These are phyloP conservation scores for Starmerella geochares DNA, from an alignment of 805 yeast species.

Conservation along the genomic window DNA sequence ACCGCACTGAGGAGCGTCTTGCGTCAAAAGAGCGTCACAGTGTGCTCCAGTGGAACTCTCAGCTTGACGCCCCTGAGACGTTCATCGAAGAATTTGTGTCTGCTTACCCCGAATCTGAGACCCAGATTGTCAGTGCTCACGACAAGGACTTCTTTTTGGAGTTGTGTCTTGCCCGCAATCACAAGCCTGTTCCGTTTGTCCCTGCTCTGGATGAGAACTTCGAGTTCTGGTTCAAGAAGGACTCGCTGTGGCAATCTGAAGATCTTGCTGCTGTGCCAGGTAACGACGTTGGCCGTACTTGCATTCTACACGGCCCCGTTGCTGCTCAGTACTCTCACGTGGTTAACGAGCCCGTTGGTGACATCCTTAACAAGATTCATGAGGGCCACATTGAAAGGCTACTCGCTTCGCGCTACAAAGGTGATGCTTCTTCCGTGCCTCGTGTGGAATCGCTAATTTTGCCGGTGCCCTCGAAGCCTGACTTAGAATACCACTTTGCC, in stretches of 20 bases:
- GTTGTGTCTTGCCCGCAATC: slow-evolving; percentile 69
- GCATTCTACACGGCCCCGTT: slow-evolving; percentile 97
- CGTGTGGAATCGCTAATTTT: slow-evolving; percentile 84
- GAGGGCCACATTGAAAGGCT: slow-evolving; percentile 73
- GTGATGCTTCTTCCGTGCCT: slow-evolving; percentile 67
- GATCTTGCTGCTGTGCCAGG: slow-evolving; percentile 83
- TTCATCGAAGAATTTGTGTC: slow-evolving; percentile 51
- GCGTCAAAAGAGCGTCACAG: slow-evolving; percentile 45
- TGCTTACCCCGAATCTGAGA: slow-evolving; percentile 62
- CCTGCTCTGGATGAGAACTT: slow-evolving; percentile 91
- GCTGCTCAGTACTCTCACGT: slow-evolving; percentile 84
- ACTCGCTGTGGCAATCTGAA: slow-evolving; percentile 98
- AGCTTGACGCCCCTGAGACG: slow-evolving; percentile 51
- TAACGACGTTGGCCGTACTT: slow-evolving; percentile 96
- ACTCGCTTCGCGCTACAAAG: slow-evolving; percentile 52
- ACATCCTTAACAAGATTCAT: slow-evolving; percentile 78
- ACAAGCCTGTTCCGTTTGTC: slow-evolving; percentile 96
- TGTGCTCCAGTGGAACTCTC: slow-evolving; percentile 60
- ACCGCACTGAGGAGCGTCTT: slow-evolving; percentile 96
- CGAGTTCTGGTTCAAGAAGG: slow-evolving; percentile 95
- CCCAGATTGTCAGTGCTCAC: slow-evolving; percentile 84
- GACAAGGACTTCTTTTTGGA: slow-evolving; percentile 88
- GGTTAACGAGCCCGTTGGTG: slow-evolving; percentile 87
- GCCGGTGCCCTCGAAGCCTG: slow-evolving; percentile 31
- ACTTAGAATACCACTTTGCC: slow-evolving; percentile 28